phyloP scores from a whole-genome alignment of 2,329 filamentous ascomycete genomes.

The Ophiostoma himal-ulmi region DNA sequence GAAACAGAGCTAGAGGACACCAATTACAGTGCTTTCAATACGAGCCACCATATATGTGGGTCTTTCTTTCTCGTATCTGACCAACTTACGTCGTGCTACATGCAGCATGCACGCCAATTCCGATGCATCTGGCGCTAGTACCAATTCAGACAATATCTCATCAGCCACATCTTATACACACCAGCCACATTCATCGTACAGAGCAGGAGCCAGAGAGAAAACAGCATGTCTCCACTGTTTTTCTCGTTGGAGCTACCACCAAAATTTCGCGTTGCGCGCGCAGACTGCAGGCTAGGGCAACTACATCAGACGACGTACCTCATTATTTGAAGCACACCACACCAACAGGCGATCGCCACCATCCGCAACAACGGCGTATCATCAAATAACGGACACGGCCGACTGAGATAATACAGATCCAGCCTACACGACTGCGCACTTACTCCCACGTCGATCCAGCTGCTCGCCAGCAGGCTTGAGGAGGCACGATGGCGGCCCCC shows the following conservation, averaged over 20 bases:
- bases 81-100: not conserved
- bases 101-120: not conserved
- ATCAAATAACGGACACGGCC: not conserved
- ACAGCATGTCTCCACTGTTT: not conserved
- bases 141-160: not conserved
- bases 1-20: not conserved
- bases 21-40: conserved; percentile 2
- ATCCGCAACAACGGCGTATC: not conserved
- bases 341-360: conserved; percentile 2
- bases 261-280: conserved; percentile 22
- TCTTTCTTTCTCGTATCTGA: not conserved
- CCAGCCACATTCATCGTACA: not conserved
- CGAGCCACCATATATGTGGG: conserved; percentile 6
- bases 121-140: conserved; percentile 6
- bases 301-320: conserved; percentile 8
- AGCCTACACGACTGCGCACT: not conserved
- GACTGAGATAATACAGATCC: not conserved
- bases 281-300: conserved; percentile 10
- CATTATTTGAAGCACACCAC: not conserved
- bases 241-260: conserved; percentile 15
- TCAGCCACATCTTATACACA: not conserved
- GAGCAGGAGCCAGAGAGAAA: not conserved
- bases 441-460: not conserved
- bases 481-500: conserved; percentile 51
- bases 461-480: conserved; percentile 8